Evolutionary conservation across 495 filamentous ascomycete genomes (phyloP).

Genomic region (Aspergillus ellipticus): DNA sequence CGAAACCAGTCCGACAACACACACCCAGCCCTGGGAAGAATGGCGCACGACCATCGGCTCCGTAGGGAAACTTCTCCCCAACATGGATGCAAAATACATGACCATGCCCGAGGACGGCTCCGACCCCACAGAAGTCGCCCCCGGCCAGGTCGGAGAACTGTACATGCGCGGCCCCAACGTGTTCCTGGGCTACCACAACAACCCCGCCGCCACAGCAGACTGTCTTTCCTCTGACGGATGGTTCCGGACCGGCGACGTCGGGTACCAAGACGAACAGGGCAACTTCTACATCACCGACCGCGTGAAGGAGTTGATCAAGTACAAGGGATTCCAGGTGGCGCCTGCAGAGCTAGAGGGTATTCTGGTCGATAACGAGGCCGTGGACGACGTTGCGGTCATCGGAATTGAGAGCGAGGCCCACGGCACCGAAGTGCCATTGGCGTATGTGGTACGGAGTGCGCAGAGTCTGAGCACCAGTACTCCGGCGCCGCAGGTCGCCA

Average conservation of each 20-base stretch:
- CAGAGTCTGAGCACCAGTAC: slow-evolving; percentile 52
- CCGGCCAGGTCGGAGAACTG: slow-evolving; percentile 66
- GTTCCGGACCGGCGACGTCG: slow-evolving; percentile 65
- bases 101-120: slow-evolving; percentile 51
- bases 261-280: slow-evolving; percentile 55
- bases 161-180: slow-evolving; percentile 59
- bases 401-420: slow-evolving; percentile 67
- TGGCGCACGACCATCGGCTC: slow-evolving; percentile 77
- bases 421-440: slow-evolving; percentile 78
- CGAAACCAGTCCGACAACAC: slow-evolving; percentile 58
- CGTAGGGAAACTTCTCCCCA: slow-evolving; percentile 76
- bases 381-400: slow-evolving; percentile 82
- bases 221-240: slow-evolving; percentile 57
- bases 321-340: slow-evolving; percentile 82
- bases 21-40: slow-evolving; percentile 65
- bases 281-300: slow-evolving; percentile 76
- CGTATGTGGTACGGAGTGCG: slow-evolving; percentile 64
- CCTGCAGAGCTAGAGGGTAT: slow-evolving; percentile 86
- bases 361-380: slow-evolving; percentile 63
- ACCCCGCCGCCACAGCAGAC: slow-evolving; percentile 63
- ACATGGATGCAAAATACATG: slow-evolving; percentile 77
- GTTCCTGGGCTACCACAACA: slow-evolving; percentile 72
- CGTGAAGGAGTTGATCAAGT: slow-evolving; percentile 91
- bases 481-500: slow-evolving; percentile 48
- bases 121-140: slow-evolving; percentile 53